Evolutionary conservation across 192 early-diverging fungal genomes (phyloP).

Genomic region (Backusella liffmaniae): DNA sequence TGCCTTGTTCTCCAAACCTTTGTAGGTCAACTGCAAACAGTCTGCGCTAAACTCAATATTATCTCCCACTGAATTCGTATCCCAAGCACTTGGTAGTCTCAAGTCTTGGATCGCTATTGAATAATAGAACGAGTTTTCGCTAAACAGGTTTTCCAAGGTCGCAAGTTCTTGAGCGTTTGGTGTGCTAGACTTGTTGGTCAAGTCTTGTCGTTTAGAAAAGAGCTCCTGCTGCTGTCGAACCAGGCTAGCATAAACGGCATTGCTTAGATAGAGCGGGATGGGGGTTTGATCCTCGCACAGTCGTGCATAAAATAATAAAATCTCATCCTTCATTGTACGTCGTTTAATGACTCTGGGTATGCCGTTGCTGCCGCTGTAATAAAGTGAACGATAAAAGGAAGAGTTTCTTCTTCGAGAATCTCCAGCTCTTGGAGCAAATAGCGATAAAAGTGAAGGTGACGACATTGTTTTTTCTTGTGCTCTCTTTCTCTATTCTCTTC

Average conservation of each 20-base stretch:
- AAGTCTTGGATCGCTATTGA: slow-evolving; percentile 12
- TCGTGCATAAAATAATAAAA: slow-evolving; percentile 12
- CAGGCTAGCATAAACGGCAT: neutral
- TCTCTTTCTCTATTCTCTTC: no score
- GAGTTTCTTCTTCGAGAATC: neutral
- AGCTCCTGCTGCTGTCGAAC: neutral
- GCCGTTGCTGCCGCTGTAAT: neutral
- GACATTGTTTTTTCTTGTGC: neutral
- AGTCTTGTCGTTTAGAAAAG: neutral
- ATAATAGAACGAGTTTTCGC: neutral
- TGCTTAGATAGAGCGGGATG: neutral
- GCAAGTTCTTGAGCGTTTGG: neutral
- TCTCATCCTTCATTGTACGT: neutral
- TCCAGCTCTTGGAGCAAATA: neutral
- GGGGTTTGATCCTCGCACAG: neutral
- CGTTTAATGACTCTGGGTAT: neutral
- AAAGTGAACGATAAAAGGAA: neutral
- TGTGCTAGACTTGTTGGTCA: neutral
- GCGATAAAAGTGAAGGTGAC: neutral
- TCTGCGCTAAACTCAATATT: slow-evolving; percentile 44
- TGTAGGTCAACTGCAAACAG: slow-evolving; percentile 48
- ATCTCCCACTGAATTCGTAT: slow-evolving; percentile 53
- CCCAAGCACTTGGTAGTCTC: slow-evolving; percentile 58
- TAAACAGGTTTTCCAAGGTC: neutral
- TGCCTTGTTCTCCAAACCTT: slow-evolving; percentile 31